phyloP scores from a whole-genome alignment of 352 stramenopile genomes.

The Globisporangium cylindrosporum region DNA sequence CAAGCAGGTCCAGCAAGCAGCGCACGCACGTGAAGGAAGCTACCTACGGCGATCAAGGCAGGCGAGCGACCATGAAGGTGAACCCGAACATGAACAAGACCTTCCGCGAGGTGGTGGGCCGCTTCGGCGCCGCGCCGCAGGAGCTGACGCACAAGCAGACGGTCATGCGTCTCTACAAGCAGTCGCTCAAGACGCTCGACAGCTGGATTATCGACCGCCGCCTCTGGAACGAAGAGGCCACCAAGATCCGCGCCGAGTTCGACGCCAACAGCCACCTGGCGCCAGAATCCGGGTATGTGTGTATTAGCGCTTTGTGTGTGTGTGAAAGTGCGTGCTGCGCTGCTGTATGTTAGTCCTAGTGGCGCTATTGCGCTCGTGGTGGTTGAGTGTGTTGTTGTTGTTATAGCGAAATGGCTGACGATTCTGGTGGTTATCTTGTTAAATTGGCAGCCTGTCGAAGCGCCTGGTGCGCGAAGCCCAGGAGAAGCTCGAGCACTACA shows the following conservation, averaged over 20 bases:
- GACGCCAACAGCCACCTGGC: constrained; percentile 71
- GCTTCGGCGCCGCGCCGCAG: constrained; percentile 49
- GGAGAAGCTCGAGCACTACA: constrained; percentile 92
- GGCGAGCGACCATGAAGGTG: constrained; percentile 55
- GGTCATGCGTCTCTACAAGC: constrained; percentile 92
- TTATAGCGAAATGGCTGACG: background rate
- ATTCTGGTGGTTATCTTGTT: constrained; percentile 35
- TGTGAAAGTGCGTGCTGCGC: background rate
- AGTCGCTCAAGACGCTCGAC: constrained; percentile 92
- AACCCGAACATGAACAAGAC: constrained; percentile 87
- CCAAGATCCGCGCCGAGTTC: constrained; percentile 92
- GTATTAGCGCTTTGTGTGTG: background rate
- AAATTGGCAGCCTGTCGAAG: constrained; percentile 51
- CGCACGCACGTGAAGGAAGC: background rate
- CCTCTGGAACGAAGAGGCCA: constrained; percentile 94
- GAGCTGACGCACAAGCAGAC: constrained; percentile 87
- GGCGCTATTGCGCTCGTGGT: background rate
- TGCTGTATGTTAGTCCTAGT: background rate
- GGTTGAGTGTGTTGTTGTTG: background rate
- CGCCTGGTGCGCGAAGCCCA: constrained; percentile 89
- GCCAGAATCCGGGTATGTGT: constrained; percentile 49
- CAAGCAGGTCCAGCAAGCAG: background rate
- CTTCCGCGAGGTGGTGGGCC: constrained; percentile 76
- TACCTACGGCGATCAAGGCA: background rate
- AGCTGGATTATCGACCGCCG: constrained; percentile 95